Percentiles rank a stretch among this genome's conserved stretches.
phyloP scores from a whole-genome alignment of 495 filamentous ascomycete species.

The Cryomyces antarcticus region DNA sequence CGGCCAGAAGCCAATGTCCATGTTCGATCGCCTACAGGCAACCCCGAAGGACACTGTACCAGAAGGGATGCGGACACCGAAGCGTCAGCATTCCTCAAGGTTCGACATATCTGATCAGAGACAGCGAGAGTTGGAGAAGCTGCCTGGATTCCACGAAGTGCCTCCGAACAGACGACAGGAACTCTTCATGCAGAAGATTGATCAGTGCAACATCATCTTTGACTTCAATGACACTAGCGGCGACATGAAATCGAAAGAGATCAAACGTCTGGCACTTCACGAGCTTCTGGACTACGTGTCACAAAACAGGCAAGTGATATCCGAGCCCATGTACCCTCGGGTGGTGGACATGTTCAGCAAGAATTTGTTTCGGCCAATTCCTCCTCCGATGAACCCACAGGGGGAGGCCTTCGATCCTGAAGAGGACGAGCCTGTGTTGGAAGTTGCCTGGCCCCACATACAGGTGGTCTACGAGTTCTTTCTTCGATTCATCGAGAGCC shows the following conservation, averaged over 20 bases:
- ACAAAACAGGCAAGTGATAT: conserved; percentile 95
- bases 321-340: conserved; percentile 95
- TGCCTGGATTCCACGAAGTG: conserved; percentile 97
- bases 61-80: conserved; percentile 85
- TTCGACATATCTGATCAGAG: conserved; percentile 89
- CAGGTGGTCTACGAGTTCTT: conserved; percentile 99
- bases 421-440: conserved; percentile 93
- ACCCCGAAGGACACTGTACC: conserved; percentile 77
- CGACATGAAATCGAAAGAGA: conserved; percentile 99
- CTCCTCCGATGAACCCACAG: conserved; percentile 89
- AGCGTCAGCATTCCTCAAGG: conserved; percentile 87
- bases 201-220: conserved; percentile 99
- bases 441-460: conserved; percentile 98
- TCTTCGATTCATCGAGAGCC: conserved; percentile 94
- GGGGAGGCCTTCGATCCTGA: conserved; percentile 97
- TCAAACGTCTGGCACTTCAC: conserved; percentile 91
- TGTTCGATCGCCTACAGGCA: conserved; percentile 80
- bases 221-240: conserved; percentile 97
- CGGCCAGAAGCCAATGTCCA: conserved; percentile 43
- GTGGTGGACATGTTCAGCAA: conserved; percentile 99
- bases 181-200: conserved; percentile 99
- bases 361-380: conserved; percentile 93
- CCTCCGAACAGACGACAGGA: conserved; percentile 88
- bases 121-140: conserved; percentile 86
- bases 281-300: conserved; percentile 96